These are phyloP conservation scores for Phaeotremella fagi DNA, from an alignment of 768 basidiomycete genomes.

Conservation along the genomic window DNA sequence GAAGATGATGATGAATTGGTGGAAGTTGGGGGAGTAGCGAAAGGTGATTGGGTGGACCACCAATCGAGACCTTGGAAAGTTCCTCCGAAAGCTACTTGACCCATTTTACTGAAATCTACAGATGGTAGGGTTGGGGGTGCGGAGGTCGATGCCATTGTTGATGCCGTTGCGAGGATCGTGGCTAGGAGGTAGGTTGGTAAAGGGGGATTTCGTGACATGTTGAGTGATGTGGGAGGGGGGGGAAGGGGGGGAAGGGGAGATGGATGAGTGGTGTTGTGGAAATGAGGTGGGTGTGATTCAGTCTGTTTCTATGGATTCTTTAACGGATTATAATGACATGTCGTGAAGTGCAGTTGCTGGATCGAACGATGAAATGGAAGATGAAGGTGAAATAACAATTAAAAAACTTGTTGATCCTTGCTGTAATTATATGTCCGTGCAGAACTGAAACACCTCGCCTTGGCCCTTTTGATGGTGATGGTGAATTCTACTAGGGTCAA, in stretches of 20 bases:
- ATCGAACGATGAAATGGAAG: too few relatives aligned
- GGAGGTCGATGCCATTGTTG: slow-evolving; percentile 26
- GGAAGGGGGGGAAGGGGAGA: background rate
- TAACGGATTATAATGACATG: too few relatives aligned
- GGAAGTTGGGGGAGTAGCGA: slow-evolving; percentile 55
- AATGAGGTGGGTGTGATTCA: too few relatives aligned
- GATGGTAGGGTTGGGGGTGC: slow-evolving; percentile 52
- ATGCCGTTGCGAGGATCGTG: background rate
- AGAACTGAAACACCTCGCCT: too few relatives aligned
- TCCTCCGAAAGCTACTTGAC: slow-evolving; percentile 80
- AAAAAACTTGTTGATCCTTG: too few relatives aligned
- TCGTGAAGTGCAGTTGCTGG: too few relatives aligned
- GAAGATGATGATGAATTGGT: slow-evolving; percentile 55
- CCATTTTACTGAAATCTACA: slow-evolving; percentile 78
- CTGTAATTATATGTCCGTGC: too few relatives aligned
- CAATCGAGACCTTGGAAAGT: slow-evolving; percentile 77
- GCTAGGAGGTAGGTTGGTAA: background rate
- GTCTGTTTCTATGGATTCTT: too few relatives aligned
- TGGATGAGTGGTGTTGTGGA: background rate
- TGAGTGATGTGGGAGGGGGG: background rate
- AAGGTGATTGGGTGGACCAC: slow-evolving; percentile 28
- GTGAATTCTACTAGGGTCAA: too few relatives aligned
- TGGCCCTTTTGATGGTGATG: too few relatives aligned
- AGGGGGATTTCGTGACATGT: background rate
- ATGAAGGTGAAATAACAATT: too few relatives aligned